Evolutionary conservation across 495 filamentous ascomycete genomes (phyloP).

Genomic region (Talaromyces nanjingensis): DNA sequence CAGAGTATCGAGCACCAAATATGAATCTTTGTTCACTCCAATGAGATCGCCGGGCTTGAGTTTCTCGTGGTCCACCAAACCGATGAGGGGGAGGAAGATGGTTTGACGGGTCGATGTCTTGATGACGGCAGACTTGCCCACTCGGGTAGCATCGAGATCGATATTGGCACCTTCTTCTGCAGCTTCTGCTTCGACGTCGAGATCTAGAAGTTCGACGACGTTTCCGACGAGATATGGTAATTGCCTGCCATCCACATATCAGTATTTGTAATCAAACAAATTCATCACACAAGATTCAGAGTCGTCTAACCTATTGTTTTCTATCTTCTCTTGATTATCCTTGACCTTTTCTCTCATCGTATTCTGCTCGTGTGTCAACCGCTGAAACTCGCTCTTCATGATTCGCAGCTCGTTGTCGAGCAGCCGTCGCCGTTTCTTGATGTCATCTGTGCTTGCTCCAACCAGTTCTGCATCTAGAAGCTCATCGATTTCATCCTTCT

Average conservation of each 20-base stretch:
- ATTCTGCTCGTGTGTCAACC: conserved; percentile 88
- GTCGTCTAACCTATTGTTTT: conserved; percentile 80
- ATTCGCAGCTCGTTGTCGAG: conserved; percentile 96
- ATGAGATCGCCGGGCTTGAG: conserved; percentile 95
- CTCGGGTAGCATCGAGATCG: conserved; percentile 91
- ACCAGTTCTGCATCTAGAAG: conserved; percentile 87
- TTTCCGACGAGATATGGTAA: conserved; percentile 97
- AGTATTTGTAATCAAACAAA: conserved; percentile 1
- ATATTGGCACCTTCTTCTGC: conserved; percentile 98
- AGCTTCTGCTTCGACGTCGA: conserved; percentile 92
- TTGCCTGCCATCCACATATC: conserved; percentile 52
- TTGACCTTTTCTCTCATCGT: conserved; percentile 98
- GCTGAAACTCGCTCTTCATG: conserved; percentile 95
- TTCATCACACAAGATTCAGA: neutral
- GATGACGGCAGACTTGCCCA: conserved; percentile 98
- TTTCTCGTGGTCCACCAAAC: conserved; percentile 88
- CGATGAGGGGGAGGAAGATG: conserved; percentile 97
- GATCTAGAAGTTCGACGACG: conserved; percentile 92
- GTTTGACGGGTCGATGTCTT: conserved; percentile 99
- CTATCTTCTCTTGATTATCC: conserved; percentile 97
- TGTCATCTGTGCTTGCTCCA: conserved; percentile 84
- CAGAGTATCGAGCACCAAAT: conserved; percentile 95
- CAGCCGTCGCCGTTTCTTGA: conserved; percentile 74
- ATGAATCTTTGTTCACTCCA: conserved; percentile 98
- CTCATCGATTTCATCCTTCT: conserved; percentile 66